A percentile compares a stretch with the other conserved stretches of the same genome.
These are phyloP conservation scores for Auricularia cornea DNA, from an alignment of 768 basidiomycete species.

Conservation along the genomic window DNA sequence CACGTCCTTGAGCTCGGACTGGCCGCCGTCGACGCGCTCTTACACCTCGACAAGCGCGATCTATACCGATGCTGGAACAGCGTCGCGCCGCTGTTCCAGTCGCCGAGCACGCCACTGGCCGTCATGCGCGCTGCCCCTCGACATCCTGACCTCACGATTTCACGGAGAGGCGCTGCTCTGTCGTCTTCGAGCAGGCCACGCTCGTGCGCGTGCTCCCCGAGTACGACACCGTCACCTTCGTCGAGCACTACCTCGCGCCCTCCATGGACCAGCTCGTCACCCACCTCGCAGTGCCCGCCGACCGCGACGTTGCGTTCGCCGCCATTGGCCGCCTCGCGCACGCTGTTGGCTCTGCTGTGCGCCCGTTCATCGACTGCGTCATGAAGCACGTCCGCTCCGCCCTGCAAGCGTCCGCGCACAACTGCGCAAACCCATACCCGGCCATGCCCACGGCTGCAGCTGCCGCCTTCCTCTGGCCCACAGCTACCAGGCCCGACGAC, in stretches of 20 bases:
- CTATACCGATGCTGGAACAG: neutral
- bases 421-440: neutral
- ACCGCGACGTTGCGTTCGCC: constrained; percentile 54
- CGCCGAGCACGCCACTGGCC: constrained; percentile 17
- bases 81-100: constrained; percentile 32
- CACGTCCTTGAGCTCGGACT: too few species aligned
- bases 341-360: constrained; percentile 90
- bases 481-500: neutral
- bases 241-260: neutral
- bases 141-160: constrained; percentile 70
- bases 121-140: constrained; percentile 89
- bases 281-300: neutral
- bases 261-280: neutral
- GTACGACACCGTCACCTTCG: constrained; percentile 55
- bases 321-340: constrained; percentile 93
- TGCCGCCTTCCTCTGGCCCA: neutral
- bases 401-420: too few species aligned
- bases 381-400: constrained; percentile 72
- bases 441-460: neutral
- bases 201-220: constrained; percentile 86
- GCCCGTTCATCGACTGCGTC: constrained; percentile 86
- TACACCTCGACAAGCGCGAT: constrained; percentile 48
- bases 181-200: constrained; percentile 87
- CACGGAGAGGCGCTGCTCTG: constrained; percentile 30
- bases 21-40: constrained; percentile 45